Conservation (phyloP, 106 monocot genomes). For the Phalaenopsis equestris region DNA sequence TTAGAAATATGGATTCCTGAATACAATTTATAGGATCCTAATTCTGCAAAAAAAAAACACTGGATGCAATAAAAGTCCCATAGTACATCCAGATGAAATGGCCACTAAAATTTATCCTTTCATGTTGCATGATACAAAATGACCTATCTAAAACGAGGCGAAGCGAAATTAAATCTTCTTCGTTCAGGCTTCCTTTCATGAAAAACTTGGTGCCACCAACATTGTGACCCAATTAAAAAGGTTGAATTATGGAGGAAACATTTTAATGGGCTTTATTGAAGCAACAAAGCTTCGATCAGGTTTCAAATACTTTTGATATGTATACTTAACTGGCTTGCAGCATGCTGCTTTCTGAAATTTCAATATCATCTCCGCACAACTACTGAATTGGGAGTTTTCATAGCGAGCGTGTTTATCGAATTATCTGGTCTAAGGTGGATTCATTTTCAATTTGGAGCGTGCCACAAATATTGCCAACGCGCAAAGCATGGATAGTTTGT, state of each 20-base stretch:
- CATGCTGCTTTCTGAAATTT: constrained; percentile 24
- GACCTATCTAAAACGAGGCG: no score
- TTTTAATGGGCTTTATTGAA: constrained; percentile 6
- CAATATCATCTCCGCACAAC: constrained; percentile 29
- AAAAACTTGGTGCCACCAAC: no score
- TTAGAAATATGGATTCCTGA: no score
- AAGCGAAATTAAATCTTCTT: no score
- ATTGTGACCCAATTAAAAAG: no score
- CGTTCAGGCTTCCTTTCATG: no score
- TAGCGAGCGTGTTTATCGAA: constrained; percentile 32
- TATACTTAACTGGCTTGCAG: constrained; percentile 8
- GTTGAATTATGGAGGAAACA: constrained; percentile 16
- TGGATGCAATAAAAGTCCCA: no score
- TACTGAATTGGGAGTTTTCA: constrained; percentile 36
- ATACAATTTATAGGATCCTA: no score
- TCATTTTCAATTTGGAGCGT: constrained; percentile 25
- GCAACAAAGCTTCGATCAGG: constrained; percentile 24
- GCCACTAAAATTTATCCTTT: no score
- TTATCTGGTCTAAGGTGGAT: constrained; percentile 29
- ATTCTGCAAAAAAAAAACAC: no score
- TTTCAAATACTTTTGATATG: constrained; percentile 24
- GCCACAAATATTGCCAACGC: constrained; percentile 51
- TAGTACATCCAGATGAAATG: no score
- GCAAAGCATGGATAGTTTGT: constrained; percentile 37
- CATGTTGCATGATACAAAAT: no score